A percentile compares a stretch with the other conserved stretches of the same genome.
Evolutionary conservation across 176 grass and related monocot species (phyloP).

Genomic region (Bromus sterilis): DNA sequence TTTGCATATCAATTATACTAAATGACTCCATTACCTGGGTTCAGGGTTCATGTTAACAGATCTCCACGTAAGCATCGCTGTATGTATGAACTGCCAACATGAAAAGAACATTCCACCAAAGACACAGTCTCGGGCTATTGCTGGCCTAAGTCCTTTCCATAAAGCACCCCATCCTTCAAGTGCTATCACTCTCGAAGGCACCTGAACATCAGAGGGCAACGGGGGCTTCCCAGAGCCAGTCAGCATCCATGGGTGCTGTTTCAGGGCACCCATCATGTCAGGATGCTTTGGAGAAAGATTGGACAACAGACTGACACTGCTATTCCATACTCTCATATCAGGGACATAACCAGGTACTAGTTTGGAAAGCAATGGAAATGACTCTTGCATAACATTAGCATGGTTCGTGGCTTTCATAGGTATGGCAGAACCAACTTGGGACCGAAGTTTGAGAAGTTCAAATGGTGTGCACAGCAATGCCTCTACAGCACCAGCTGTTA

Average conservation of each 20-base stretch:
- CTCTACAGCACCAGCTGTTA: slow-evolving; percentile 65
- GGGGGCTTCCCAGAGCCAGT: slow-evolving; percentile 80
- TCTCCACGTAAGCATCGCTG: slow-evolving; percentile 73
- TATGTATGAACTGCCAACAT: slow-evolving; percentile 85
- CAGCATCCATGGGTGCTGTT: slow-evolving; percentile 89
- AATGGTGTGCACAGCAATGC: slow-evolving; percentile 69
- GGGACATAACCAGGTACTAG: slow-evolving; percentile 69
- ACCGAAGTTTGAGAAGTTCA: slow-evolving; percentile 79
- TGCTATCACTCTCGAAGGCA: slow-evolving; percentile 57
- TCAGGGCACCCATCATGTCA: slow-evolving; percentile 58
- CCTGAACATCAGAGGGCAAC: slow-evolving; percentile 70
- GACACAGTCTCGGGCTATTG: slow-evolving; percentile 69
- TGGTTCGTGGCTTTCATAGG: slow-evolving; percentile 25
- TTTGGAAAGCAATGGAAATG: slow-evolving; percentile 55
- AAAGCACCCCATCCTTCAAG: slow-evolving; percentile 89
- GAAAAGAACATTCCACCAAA: slow-evolving; percentile 90
- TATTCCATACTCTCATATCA: slow-evolving; percentile 50
- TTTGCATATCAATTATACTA: slow-evolving; percentile 5
- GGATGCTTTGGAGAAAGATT: slow-evolving; percentile 61
- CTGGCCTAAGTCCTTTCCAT: slow-evolving; percentile 85
- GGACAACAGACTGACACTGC: slow-evolving; percentile 65
- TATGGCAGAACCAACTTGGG: slow-evolving; percentile 62
- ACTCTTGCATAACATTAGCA: slow-evolving; percentile 25
- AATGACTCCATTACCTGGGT: slow-evolving; percentile 44
- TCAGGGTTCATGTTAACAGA: slow-evolving; percentile 72